Conservation (phyloP, 495 filamentous ascomycete species). For the Elaphomyces granulatus region DNA sequence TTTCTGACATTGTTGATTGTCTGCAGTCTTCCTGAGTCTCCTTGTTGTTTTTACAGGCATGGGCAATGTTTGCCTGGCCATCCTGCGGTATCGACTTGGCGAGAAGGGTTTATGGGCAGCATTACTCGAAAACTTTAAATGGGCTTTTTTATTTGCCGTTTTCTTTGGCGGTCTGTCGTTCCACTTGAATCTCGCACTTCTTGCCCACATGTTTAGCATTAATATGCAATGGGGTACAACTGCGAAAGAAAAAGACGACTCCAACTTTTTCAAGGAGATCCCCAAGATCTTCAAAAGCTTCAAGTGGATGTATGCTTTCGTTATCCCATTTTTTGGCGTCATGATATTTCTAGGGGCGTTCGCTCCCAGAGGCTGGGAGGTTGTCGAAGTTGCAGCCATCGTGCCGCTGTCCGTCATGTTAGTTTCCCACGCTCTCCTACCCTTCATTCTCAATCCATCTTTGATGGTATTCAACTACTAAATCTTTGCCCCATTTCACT, state of each 20-base stretch:
- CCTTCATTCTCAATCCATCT: constrained; percentile 60
- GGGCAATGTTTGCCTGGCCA: constrained; percentile 31
- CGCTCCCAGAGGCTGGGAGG: constrained; percentile 52
- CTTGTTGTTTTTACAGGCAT: constrained; percentile 35
- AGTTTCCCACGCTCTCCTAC: constrained; percentile 52
- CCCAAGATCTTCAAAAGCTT: constrained; percentile 63
- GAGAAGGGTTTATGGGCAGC: constrained; percentile 23
- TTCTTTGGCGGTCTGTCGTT: constrained; percentile 35
- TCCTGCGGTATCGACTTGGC: constrained; percentile 33
- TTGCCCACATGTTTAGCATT: constrained; percentile 35
- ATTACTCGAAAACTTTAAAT: constrained; percentile 54
- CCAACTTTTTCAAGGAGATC: constrained; percentile 68
- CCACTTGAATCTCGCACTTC: constrained; percentile 31
- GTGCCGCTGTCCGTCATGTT: constrained; percentile 63
- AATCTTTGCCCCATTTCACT: too few species aligned
- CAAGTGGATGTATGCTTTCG: constrained; percentile 61
- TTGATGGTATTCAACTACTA: constrained; percentile 74
- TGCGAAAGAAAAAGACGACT: constrained; percentile 45
- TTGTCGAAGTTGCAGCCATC: constrained; percentile 68
- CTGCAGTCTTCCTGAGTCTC: constrained; percentile 10
- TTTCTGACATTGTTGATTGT: too few species aligned
- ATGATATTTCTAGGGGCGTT: constrained; percentile 55
- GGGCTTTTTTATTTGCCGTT: constrained; percentile 32
- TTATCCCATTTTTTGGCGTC: constrained; percentile 41
- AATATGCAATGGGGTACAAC: constrained; percentile 38